These are phyloP conservation scores for Nicotiana otophora DNA, from an alignment of 257 asterid genomes.

Conservation along the genomic window DNA sequence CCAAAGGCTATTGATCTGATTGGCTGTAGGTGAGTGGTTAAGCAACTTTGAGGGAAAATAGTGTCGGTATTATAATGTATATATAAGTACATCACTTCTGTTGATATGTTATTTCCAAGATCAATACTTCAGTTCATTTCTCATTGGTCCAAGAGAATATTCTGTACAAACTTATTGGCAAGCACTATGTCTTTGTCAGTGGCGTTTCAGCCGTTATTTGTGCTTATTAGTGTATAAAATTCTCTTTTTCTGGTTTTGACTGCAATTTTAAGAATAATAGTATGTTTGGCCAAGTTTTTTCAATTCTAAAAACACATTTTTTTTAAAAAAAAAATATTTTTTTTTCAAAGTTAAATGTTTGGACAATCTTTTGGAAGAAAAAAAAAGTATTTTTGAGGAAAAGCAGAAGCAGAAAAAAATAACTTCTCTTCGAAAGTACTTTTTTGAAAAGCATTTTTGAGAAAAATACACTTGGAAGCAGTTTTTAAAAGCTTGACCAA, in stretches of 20 bases:
- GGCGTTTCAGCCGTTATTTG: neutral
- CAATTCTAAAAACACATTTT: too few relatives aligned
- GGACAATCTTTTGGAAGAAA: too few relatives aligned
- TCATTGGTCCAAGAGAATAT: neutral
- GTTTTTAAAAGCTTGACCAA: too few relatives aligned
- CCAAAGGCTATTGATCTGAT: neutral
- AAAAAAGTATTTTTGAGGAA: too few relatives aligned
- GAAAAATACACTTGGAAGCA: too few relatives aligned
- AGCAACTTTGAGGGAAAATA: neutral
- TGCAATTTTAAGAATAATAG: neutral
- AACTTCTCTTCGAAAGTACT: too few relatives aligned
- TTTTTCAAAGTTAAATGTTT: too few relatives aligned
- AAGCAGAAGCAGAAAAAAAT: too few relatives aligned
- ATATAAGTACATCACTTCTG: neutral
- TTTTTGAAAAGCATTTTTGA: too few relatives aligned
- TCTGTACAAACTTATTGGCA: neutral
- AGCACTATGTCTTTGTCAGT: neutral
- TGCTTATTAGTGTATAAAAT: neutral
- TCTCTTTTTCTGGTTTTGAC: neutral
- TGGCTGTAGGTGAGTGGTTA: neutral
- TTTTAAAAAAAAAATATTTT: too few relatives aligned
- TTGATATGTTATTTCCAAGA: neutral
- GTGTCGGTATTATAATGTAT: neutral
- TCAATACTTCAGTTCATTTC: neutral
- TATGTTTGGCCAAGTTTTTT: too few relatives aligned